Evolutionary conservation across 805 yeast species (phyloP), one percentile per base, ranked within the genome.

Genomic region (Myxozyma neglecta): DNA sequence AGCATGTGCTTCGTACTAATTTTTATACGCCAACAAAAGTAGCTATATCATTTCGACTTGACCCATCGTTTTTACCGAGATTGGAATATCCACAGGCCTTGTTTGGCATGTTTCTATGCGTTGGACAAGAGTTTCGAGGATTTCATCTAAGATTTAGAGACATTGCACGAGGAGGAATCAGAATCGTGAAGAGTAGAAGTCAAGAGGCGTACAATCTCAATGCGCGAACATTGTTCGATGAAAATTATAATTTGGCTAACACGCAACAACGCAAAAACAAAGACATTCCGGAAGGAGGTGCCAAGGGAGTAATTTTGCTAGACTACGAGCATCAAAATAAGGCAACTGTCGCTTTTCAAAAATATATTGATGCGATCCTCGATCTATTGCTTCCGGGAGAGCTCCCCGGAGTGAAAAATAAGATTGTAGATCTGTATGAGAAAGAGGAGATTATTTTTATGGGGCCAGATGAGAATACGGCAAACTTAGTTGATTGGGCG

Each of bases 381-480:
- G 99, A 93, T 75, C 80, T 93, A 67, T 80, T 92, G 70, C 83
- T 92, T 70, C 84, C 84, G 63, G 87, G 86, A 57, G 72, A 78
- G 71, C 79, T 85, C 61, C 91, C 91, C 56, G 91, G 93, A 49
- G 83, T 86, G 67, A 86, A 90, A 78, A 96, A 88, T 70, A 79
- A 84, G 59, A 87, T 91, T 73, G 92, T 93, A 56, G 98, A 93
- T 74, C 79, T 89, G 60, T 87, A 90, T 74, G 84, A 85, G 60
- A 83, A 88, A 71, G 90, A 89, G 53, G 99, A 93, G 80, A 93
- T 94, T 70, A 79, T 94, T 69, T 93, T 90, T 76, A 88, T 93
- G 86, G 99, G 99, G 58, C 99, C 99, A n/a, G 99, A 93, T 78
- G 99, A 93, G 81, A 96, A 96, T 75, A 92, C 98, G 56, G 98